These are phyloP conservation scores for Bombardia bombarda DNA, from an alignment of 495 filamentous ascomycete genomes.

Conservation along the genomic window DNA sequence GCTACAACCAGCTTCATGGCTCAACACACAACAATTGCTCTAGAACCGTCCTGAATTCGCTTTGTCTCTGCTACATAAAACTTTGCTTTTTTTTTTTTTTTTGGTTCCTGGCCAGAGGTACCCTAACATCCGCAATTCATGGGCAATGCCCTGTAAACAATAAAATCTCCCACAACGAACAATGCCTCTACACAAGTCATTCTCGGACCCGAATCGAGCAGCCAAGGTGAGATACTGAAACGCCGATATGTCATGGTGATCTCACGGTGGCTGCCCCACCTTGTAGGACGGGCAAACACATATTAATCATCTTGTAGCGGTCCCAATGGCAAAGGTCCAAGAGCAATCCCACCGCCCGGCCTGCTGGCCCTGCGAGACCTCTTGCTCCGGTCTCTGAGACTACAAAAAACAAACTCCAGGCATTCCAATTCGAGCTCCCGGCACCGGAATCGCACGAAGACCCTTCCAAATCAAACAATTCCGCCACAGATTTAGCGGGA, in stretches of 20 bases:
- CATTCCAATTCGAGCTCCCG: slow-evolving; percentile 33
- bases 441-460: slow-evolving; percentile 7
- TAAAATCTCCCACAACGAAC: too few species aligned
- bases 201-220: slow-evolving; percentile 36
- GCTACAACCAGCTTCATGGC: too few species aligned
- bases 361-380: slow-evolving; percentile 15
- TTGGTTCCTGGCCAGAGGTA: background rate
- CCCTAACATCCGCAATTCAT: background rate
- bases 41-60: too few species aligned
- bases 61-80: too few species aligned
- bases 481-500: slow-evolving; percentile 3
- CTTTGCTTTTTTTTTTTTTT: background rate
- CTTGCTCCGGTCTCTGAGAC: slow-evolving; percentile 38
- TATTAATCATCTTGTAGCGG: too few species aligned
- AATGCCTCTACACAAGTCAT: slow-evolving; percentile 39
- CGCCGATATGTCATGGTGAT: too few species aligned
- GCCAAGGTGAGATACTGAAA: too few species aligned
- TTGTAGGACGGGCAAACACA: too few species aligned
- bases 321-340: slow-evolving; percentile 42
- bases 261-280: too few species aligned
- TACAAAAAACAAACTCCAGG: slow-evolving; percentile 42
- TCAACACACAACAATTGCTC: background rate
- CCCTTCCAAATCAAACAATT: background rate
- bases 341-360: slow-evolving; percentile 32
- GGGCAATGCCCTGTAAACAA: background rate